Percentiles rank a stretch among this genome's conserved stretches.
Conservation (phyloP, 495 filamentous ascomycete genomes). For the Cladorrhinum samala region DNA sequence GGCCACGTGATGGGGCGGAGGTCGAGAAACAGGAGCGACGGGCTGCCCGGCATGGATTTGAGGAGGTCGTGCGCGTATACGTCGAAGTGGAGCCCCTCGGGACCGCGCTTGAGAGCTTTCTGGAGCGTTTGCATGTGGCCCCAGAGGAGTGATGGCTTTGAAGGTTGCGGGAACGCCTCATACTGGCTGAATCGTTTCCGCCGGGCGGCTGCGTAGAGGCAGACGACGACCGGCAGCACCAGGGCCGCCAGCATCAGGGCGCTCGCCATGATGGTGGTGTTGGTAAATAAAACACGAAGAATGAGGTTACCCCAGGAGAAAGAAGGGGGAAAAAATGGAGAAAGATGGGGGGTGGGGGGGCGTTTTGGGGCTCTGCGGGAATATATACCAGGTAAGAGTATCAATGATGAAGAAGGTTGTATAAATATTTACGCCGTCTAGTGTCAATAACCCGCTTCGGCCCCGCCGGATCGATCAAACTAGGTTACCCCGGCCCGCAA, state of each 20-base stretch:
- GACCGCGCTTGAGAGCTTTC: neutral
- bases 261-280: constrained; percentile 10
- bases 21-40: constrained; percentile 29
- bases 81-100: constrained; percentile 22
- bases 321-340: too few relatives aligned
- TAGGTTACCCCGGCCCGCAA: too few relatives aligned
- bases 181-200: constrained; percentile 26
- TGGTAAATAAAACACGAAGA: too few relatives aligned
- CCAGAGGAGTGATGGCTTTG: constrained; percentile 24
- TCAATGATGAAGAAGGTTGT: too few relatives aligned
- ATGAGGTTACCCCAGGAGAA: too few relatives aligned
- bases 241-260: constrained; percentile 6
- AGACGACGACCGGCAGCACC: constrained; percentile 14
- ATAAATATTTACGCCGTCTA: too few relatives aligned
- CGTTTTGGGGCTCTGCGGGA: too few relatives aligned
- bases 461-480: too few relatives aligned
- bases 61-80: constrained; percentile 18
- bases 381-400: too few relatives aligned
- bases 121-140: constrained; percentile 15
- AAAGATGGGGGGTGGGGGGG: too few relatives aligned
- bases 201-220: constrained; percentile 15
- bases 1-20: constrained; percentile 28
- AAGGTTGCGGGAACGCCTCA: constrained; percentile 22
- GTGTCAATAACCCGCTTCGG: too few relatives aligned
- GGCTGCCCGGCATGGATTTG: constrained; percentile 20